phyloP scores from a whole-genome alignment of 495 filamentous ascomycete species.

The Polyplosphaeria fusca region DNA sequence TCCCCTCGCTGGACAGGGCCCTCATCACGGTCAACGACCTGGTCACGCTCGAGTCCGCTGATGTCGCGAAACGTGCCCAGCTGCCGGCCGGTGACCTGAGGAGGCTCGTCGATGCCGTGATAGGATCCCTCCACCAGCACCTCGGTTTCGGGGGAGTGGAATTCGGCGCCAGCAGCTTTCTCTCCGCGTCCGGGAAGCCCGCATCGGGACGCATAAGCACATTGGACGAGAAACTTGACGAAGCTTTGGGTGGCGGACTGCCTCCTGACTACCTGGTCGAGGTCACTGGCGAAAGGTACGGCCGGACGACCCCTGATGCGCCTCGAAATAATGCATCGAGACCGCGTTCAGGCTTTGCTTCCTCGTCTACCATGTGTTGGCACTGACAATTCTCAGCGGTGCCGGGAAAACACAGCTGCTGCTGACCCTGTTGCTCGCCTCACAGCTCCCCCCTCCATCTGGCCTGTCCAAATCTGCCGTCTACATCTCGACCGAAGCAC shows the following conservation, averaged over 20 bases:
- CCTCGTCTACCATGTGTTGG: constrained; percentile 12
- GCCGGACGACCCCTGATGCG: not conserved
- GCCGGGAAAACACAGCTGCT: constrained; percentile 97
- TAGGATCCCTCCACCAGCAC: constrained; percentile 62
- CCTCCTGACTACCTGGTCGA: constrained; percentile 81
- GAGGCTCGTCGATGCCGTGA: constrained; percentile 61
- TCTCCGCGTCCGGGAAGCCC: constrained; percentile 20
- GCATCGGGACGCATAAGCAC: constrained; percentile 64
- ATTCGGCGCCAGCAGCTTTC: constrained; percentile 13
- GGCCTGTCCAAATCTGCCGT: constrained; percentile 69
- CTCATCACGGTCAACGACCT: constrained; percentile 77
- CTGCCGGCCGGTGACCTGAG: constrained; percentile 76
- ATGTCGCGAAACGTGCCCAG: constrained; percentile 82
- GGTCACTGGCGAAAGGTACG: constrained; percentile 82
- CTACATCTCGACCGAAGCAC: constrained; percentile 93
- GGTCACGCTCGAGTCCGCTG: constrained; percentile 74
- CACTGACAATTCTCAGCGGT: constrained; percentile 54
- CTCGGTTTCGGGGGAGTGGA: constrained; percentile 49
- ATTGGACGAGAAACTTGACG: constrained; percentile 70
- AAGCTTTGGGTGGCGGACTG: constrained; percentile 77
- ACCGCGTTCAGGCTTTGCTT: not conserved
- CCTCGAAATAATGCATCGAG: not conserved
- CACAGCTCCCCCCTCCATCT: constrained; percentile 70
- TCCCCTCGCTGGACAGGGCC: constrained; percentile 74
- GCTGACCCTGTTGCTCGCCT: constrained; percentile 71